These are phyloP conservation scores for Lepidium africanum DNA, from an alignment of 345 rosid species.

Conservation along the genomic window DNA sequence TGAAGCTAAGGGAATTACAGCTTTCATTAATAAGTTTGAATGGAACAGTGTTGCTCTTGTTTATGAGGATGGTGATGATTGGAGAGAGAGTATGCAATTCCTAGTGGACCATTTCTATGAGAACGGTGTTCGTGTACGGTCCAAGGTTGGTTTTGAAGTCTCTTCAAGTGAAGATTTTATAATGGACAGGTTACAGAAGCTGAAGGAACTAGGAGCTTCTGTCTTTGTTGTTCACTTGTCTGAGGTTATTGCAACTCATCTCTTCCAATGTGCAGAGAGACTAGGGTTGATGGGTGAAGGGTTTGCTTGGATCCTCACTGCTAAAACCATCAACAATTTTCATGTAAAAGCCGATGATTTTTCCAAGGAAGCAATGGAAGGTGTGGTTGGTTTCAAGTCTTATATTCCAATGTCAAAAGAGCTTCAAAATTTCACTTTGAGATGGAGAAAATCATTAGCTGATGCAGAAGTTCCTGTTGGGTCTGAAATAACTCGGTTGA, in stretches of 20 bases:
- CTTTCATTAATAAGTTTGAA: conserved; percentile 12
- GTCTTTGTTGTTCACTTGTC: conserved; percentile 26
- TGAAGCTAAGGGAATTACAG: conserved; percentile 15
- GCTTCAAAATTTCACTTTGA: conserved; percentile 24
- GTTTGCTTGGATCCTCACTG: conserved; percentile 37
- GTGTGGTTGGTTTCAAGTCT: conserved; percentile 33
- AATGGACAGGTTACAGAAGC: neutral
- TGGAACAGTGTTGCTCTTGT: conserved; percentile 29
- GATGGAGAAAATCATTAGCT: conserved; percentile 16
- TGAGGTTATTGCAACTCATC: conserved; percentile 9
- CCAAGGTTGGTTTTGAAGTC: conserved; percentile 11
- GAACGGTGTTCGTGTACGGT: neutral
- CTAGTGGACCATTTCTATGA: conserved; percentile 2
- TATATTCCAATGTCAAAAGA: conserved; percentile 27
- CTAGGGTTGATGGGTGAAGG: conserved; percentile 30
- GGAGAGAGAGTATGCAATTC: conserved; percentile 21
- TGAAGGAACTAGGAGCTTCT: neutral
- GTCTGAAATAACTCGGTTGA: neutral
- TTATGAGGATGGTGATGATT: conserved; percentile 20
- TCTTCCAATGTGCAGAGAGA: conserved; percentile 13
- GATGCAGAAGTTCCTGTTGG: neutral
- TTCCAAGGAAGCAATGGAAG: conserved; percentile 28
- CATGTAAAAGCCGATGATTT: neutral
- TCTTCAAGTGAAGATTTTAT: neutral
- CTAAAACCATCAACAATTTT: conserved; percentile 1